These are phyloP conservation scores for Lasiodiplodia citricola DNA, from an alignment of 2,329 filamentous ascomycete species.

Conservation along the genomic window DNA sequence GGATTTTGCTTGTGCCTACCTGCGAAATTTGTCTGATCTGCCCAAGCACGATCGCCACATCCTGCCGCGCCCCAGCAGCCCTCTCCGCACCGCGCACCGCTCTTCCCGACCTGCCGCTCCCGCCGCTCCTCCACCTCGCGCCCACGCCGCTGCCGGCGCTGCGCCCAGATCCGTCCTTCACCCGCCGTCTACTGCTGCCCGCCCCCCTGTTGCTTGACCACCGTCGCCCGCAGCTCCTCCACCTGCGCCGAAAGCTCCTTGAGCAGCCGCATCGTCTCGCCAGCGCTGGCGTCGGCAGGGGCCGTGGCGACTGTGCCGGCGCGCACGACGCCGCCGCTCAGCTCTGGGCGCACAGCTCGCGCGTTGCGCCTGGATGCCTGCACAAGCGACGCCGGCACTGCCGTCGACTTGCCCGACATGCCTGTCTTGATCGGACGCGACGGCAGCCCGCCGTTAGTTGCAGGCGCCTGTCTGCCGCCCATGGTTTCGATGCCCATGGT, in stretches of 20 bases:
- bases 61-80: constrained; percentile 23
- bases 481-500: constrained; percentile 14
- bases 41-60: constrained; percentile 22
- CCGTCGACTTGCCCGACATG: constrained; percentile 6
- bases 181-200: constrained; percentile 12
- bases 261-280: constrained; percentile 24
- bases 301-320: neutral
- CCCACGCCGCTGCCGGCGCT: constrained; percentile 1
- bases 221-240: constrained; percentile 24
- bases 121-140: constrained; percentile 3
- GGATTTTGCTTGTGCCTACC: constrained; percentile 13
- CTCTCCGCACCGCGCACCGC: constrained; percentile 26
- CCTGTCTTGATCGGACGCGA: constrained; percentile 17
- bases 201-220: constrained; percentile 21
- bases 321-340: constrained; percentile 13
- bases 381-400: constrained; percentile 23
- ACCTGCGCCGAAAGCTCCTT: constrained; percentile 22
- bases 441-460: constrained; percentile 17
- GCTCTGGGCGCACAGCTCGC: constrained; percentile 1
- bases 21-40: constrained; percentile 23
- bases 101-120: constrained; percentile 13
- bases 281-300: constrained; percentile 2
- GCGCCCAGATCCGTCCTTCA: constrained; percentile 1
- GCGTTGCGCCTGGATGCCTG: constrained; percentile 18
- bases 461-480: constrained; percentile 16